phyloP scores from a whole-genome alignment of 805 yeast genomes.

The Starmerella khaoyaiensis region DNA sequence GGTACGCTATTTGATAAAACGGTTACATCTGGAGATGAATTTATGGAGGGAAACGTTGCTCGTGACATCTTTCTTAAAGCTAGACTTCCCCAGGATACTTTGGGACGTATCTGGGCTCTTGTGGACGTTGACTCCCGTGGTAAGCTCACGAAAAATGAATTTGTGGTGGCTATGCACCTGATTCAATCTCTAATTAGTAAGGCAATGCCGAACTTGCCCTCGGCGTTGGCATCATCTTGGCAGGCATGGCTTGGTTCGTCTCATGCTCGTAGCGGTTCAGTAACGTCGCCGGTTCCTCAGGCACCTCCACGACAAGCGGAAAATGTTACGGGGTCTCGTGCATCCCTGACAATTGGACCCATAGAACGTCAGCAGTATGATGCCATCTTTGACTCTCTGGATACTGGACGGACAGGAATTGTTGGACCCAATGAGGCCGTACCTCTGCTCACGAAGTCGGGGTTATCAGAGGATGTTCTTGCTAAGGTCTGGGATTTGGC shows the following conservation, averaged over 20 bases:
- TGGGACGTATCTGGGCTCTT: conserved; percentile 81
- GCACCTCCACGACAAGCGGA: not conserved
- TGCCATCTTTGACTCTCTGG: conserved; percentile 63
- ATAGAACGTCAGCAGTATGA: conserved; percentile 69
- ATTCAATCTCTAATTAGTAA: conserved; percentile 71
- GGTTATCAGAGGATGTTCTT: conserved; percentile 66
- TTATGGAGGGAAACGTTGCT: conserved; percentile 68
- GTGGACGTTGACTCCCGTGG: conserved; percentile 72
- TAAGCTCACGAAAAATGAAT: conserved; percentile 55
- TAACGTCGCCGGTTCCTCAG: conserved; percentile 17
- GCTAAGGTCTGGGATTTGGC: conserved; percentile 93
- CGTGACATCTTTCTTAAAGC: conserved; percentile 82
- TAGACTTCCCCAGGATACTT: conserved; percentile 56
- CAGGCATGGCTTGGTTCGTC: conserved; percentile 22
- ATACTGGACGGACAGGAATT: conserved; percentile 46
- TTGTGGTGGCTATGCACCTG: conserved; percentile 87
- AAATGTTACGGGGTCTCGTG: not conserved
- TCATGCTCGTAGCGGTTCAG: conserved; percentile 5
- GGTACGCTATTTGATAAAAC: conserved; percentile 51
- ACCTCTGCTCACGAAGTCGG: conserved; percentile 75
- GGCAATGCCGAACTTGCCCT: conserved; percentile 45
- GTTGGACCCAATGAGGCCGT: conserved; percentile 75
- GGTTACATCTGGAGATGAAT: conserved; percentile 45
- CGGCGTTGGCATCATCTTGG: conserved; percentile 32
- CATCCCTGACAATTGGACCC: conserved; percentile 39